These are phyloP conservation scores for Russula ochroleuca DNA, from an alignment of 768 basidiomycete genomes.

Conservation along the genomic window DNA sequence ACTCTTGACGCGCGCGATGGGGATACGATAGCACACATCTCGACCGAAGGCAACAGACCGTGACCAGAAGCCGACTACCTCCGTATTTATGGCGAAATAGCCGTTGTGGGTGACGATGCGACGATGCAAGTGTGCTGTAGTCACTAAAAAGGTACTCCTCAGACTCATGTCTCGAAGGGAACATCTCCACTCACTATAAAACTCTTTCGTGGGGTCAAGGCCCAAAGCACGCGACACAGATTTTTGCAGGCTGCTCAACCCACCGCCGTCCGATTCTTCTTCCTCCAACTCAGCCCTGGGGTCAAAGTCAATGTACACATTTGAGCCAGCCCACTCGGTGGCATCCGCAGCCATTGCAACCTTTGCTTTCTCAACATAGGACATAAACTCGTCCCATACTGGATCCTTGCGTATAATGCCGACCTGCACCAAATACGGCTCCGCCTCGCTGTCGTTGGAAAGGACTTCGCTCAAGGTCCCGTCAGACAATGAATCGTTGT, in stretches of 20 bases:
- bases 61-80: constrained; percentile 27
- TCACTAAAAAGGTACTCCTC: constrained; percentile 8
- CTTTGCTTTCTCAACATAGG: constrained; percentile 15
- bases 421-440: constrained; percentile 21
- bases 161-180: not conserved
- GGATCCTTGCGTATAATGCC: constrained; percentile 17
- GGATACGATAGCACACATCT: constrained; percentile 25
- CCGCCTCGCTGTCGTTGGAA: constrained; percentile 5
- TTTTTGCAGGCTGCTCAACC: constrained; percentile 6
- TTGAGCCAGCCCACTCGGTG: constrained; percentile 22
- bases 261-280: not conserved
- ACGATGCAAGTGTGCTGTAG: constrained; percentile 17
- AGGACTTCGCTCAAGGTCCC: constrained; percentile 1
- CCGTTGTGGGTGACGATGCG: constrained; percentile 17
- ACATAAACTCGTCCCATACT: constrained; percentile 16
- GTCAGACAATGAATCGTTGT: constrained; percentile 17
- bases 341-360: not conserved
- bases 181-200: constrained; percentile 20
- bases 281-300: constrained; percentile 6
- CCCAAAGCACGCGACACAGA: constrained; percentile 19
- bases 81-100: constrained; percentile 20
- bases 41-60: constrained; percentile 18
- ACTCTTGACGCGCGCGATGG: constrained; percentile 19
- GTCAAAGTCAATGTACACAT: constrained; percentile 24
- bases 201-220: constrained; percentile 18